phyloP scores from a whole-genome alignment of 148 eudicot genomes.

The Fagopyrum tataricum region DNA sequence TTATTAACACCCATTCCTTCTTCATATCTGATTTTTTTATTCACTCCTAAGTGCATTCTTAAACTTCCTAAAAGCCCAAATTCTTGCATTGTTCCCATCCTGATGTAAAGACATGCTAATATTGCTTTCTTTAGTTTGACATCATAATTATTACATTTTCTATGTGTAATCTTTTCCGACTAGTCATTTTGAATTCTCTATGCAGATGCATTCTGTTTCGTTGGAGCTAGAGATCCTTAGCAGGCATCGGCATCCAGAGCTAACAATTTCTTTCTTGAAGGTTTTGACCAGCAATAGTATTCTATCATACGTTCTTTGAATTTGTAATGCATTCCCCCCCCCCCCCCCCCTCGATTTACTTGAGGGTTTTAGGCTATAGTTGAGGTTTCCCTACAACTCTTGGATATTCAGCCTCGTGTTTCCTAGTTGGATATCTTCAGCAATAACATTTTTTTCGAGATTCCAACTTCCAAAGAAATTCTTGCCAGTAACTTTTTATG shows the following conservation, averaged over 20 bases:
- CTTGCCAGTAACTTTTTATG: neutral
- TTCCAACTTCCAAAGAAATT: neutral
- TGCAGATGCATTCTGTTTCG: slow-evolving; percentile 84
- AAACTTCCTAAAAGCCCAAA: neutral
- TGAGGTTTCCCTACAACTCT: neutral
- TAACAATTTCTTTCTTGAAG: slow-evolving; percentile 84
- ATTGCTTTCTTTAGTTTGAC: neutral
- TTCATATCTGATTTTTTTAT: neutral
- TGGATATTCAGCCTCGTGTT: neutral
- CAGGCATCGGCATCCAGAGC: slow-evolving; percentile 81
- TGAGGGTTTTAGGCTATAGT: neutral
- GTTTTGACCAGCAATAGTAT: slow-evolving; percentile 21
- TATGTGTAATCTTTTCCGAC: neutral
- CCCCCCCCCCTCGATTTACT: neutral
- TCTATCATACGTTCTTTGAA: neutral
- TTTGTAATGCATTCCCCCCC: too few species aligned
- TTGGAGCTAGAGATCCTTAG: slow-evolving; percentile 91
- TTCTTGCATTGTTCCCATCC: neutral
- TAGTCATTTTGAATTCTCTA: slow-evolving; percentile 15
- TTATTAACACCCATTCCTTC: neutral
- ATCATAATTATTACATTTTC: neutral
- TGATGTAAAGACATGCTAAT: neutral
- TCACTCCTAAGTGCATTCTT: neutral
- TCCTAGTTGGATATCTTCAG: neutral
- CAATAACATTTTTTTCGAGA: neutral